Evolutionary conservation across 2,329 filamentous ascomycete species (phyloP).

Genomic region (Zymoseptoria brevis): DNA sequence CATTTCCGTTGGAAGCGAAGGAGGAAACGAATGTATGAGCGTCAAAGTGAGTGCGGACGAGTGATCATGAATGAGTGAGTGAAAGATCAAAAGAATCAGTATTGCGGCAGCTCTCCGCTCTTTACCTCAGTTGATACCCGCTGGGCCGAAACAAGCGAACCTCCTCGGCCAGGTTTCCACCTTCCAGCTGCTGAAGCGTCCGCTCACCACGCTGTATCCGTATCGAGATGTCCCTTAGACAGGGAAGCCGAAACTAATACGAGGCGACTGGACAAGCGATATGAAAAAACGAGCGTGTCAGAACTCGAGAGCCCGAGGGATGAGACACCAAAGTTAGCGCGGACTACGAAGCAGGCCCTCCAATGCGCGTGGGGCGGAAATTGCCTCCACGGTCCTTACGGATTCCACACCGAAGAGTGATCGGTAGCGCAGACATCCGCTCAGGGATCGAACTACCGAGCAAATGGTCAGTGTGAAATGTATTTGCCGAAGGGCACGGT

Average conservation of each 20-base stretch:
- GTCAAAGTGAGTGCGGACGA: background rate
- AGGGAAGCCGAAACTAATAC: background rate
- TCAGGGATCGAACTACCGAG: too few relatives aligned
- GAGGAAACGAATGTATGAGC: background rate
- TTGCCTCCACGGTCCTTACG: background rate
- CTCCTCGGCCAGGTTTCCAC: background rate
- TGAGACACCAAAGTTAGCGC: too few relatives aligned
- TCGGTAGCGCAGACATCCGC: background rate
- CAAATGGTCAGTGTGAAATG: background rate
- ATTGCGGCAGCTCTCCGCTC: background rate
- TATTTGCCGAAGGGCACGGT: background rate
- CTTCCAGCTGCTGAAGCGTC: background rate
- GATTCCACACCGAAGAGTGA: background rate
- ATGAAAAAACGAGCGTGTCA: background rate
- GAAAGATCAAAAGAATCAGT: background rate
- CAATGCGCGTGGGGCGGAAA: background rate
- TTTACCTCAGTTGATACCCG: background rate
- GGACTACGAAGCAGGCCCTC: background rate
- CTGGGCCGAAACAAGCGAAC: too few relatives aligned
- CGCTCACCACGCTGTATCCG: too few relatives aligned
- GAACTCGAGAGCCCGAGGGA: background rate
- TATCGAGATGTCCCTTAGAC: background rate
- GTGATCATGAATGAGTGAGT: too few relatives aligned
- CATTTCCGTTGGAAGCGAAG: background rate
- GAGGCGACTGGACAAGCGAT: background rate